Conservation (phyloP, 1,139 yeast genomes). For the Zygosaccharomyces pseudobailii region DNA sequence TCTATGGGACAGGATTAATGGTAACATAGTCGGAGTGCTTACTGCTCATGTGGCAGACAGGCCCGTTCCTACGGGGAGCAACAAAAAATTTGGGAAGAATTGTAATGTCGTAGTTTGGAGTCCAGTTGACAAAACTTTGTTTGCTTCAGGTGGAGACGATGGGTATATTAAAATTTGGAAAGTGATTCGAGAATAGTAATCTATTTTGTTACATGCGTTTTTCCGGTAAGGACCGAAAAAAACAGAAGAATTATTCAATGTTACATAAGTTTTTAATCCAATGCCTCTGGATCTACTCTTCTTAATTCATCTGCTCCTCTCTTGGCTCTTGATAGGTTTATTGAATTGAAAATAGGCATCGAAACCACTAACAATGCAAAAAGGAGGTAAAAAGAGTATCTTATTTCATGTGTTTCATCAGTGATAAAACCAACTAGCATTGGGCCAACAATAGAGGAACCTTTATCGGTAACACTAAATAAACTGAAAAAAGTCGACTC, state of each 20-base stretch:
- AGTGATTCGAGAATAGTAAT: constrained; percentile 28
- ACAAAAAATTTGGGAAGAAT: constrained; percentile 26
- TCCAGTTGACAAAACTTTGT: constrained; percentile 45
- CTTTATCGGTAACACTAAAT: constrained; percentile 69
- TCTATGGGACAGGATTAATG: constrained; percentile 75
- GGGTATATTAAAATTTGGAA: constrained; percentile 65
- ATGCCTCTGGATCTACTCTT: constrained; percentile 7
- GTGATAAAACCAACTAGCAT: constrained; percentile 59
- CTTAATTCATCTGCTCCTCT: constrained; percentile 41
- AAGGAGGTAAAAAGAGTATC: constrained; percentile 61
- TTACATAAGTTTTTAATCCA: background rate
- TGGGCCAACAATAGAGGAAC: constrained; percentile 68
- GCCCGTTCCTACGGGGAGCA: constrained; percentile 12
- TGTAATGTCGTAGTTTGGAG: constrained; percentile 64
- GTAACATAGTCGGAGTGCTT: constrained; percentile 59
- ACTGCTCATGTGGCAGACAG: constrained; percentile 49
- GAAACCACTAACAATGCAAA: constrained; percentile 47
- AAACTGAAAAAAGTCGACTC: constrained; percentile 68
- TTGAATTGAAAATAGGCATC: constrained; percentile 44
- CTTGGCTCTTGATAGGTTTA: constrained; percentile 56
- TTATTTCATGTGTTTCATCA: constrained; percentile 61
- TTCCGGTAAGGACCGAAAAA: background rate
- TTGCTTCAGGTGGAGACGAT: constrained; percentile 89
- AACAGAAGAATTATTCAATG: background rate
- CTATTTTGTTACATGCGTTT: background rate